Base-by-base conservation (phyloP, 2,329 filamentous ascomycete species). In the Ceratocystis harringtonii region DNA sequence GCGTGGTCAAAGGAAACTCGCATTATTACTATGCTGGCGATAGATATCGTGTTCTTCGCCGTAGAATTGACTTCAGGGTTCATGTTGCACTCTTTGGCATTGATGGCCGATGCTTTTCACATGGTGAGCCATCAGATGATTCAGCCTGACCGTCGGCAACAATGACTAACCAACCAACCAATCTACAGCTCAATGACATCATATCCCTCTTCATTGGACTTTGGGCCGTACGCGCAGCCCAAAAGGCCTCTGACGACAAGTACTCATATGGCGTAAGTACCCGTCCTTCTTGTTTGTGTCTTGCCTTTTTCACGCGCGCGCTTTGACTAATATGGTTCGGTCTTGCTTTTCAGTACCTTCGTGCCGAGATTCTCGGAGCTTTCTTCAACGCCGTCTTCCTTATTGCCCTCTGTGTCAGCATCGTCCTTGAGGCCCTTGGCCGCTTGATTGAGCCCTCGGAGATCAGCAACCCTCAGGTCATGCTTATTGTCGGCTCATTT, bases 371-470 rank as follows among this genome's bases (percentile, higher is more conserved):
- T 10, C 81, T 99, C 5, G 94, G 94, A 72, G 94, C 94, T 61
- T 86, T 97, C 71, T 90, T 97, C 77, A 99, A 99, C 72, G 94
- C 94, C 70, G 92, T 97, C 58, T 99, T 99, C 78, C 81, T 99
- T 57, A 94, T 99, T 72, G 94, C 94, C 6, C 83, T 99, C 7
- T 99, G 94, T 77, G 81, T 99, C 66, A 95, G 92, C 62, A 99
- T 99, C 75, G 89, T 97, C 72, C 85, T 99, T 71, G 94, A 99
- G 76, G 94, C 94, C 17, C 83, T 96, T 68, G 90, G 92, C 71
- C 88, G 94, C 72, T 88, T 99, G 70, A 82, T 97, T 72, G 90
- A 97, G 71, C 91, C 92, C 6, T 92, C 92, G 71, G 85, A 89
- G 73, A 92, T 99, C 72, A 80, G 80, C 62, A 90, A 95, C 71